phyloP scores from a whole-genome alignment of 2,329 filamentous ascomycete species.

The Metarhizium brunneum region DNA sequence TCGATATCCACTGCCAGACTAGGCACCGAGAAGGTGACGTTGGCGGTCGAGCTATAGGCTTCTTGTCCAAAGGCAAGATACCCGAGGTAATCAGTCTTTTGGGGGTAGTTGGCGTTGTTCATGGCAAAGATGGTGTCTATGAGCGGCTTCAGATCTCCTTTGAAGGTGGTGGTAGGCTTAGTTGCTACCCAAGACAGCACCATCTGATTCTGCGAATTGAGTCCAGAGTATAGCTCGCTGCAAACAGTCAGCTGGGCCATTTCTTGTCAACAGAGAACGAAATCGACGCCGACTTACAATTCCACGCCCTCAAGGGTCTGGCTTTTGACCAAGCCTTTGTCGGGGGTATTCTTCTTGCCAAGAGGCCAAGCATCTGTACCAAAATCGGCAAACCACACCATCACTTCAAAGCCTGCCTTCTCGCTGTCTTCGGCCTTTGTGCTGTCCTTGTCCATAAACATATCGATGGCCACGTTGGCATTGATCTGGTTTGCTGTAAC shows the following conservation, averaged over 20 bases:
- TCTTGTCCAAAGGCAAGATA: conserved; percentile 44
- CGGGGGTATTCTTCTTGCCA: conserved; percentile 19
- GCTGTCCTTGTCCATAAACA: conserved; percentile 43
- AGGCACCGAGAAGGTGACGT: conserved; percentile 34
- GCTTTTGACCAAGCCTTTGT: conserved; percentile 16
- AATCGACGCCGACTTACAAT: conserved; percentile 26
- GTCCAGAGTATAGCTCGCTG: conserved; percentile 32
- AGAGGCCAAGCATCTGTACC: conserved; percentile 38
- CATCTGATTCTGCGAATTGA: conserved; percentile 30
- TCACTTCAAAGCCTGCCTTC: conserved; percentile 41
- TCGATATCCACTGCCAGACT: conserved; percentile 3
- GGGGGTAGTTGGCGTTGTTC: conserved; percentile 26
- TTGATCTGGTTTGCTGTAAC: conserved; percentile 31
- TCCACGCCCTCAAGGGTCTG: conserved; percentile 29
- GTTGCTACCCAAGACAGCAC: conserved; percentile 41
- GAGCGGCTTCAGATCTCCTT: conserved; percentile 36
- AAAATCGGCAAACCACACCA: conserved; percentile 45
- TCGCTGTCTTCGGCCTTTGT: conserved; percentile 28
- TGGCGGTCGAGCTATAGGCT: conserved; percentile 30
- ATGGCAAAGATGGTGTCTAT: conserved; percentile 29
- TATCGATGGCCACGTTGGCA: conserved; percentile 49
- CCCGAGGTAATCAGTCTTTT: conserved; percentile 35
- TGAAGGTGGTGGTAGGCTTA: conserved; percentile 27
- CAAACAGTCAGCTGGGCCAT: neutral
- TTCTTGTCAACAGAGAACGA: neutral